Evolutionary conservation across 2,329 filamentous ascomycete species (phyloP), one percentile per base, ranked within the genome.

Genomic region (Didymella exigua): DNA sequence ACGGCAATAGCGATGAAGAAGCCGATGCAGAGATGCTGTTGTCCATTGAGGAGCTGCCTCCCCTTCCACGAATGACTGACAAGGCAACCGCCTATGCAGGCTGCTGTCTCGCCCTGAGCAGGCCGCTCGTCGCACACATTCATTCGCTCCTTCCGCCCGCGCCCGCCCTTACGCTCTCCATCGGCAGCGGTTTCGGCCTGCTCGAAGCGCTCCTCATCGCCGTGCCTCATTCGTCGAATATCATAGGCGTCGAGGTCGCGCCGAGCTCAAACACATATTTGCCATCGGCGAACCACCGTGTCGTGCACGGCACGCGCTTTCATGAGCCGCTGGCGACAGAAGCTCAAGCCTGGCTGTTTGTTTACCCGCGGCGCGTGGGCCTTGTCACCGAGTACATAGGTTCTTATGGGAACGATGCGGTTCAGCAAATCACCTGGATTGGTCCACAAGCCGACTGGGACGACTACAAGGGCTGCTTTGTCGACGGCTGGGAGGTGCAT

Each of bases 181-280:
- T 84, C 43, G 82, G 82, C 51, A 78, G 78, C 58, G 82, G 82
- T 40, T 79, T 72, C 37, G 82, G 82, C 21, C 72, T 83, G 7
- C 72, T 84, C 14, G 82, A 83, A 69, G 72, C 73, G 2, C 60
- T 79, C 5, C 67, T 82, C 23, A 51, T 72, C 16, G 38, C 58
- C 2, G 18, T 46, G 13, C 54, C 60, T 0, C 50, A 52, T 49
- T 14, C 31, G n/a, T 42, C 75, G 10, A 61, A 72, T 16, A 53
- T 84, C 3, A 61, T 75, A 4, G 81, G 81, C 1, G 76, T 83
- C 0, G 82, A 84, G 58, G 81, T 84, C 7, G 62, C 70, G 19
- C 73, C 76, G 0, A 75, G 72, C 19, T 67, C 77, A 8, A 82
- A 82, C 58, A 72, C 69, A 18, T 80, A 81, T 58, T 70, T 84